These are phyloP conservation scores for Cicer chorassanicum DNA, from an alignment of 306 rosid genomes.

Conservation along the genomic window DNA sequence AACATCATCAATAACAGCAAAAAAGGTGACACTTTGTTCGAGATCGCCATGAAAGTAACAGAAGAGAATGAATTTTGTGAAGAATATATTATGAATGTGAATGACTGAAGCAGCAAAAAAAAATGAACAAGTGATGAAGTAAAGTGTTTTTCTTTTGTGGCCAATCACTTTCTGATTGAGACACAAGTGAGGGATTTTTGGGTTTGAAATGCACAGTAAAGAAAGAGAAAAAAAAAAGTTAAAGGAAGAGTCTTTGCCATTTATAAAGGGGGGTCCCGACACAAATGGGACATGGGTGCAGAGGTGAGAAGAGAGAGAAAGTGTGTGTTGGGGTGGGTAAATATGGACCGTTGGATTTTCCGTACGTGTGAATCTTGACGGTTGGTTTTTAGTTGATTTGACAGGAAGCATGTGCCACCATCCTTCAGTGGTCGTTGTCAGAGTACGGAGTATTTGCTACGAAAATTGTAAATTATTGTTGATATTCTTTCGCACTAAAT, in stretches of 20 bases:
- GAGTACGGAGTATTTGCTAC: slow-evolving; percentile 61
- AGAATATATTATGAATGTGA: slow-evolving; percentile 13
- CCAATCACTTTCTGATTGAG: slow-evolving; percentile 67
- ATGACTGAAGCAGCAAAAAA: slow-evolving; percentile 28
- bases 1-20: background rate
- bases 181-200: slow-evolving; percentile 52
- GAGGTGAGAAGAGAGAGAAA: slow-evolving; percentile 45
- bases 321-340: slow-evolving; percentile 26
- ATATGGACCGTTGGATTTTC: slow-evolving; percentile 44
- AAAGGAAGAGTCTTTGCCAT: slow-evolving; percentile 49
- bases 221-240: slow-evolving; percentile 36
- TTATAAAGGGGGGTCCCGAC: slow-evolving; percentile 64
- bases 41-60: slow-evolving; percentile 60
- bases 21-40: slow-evolving; percentile 40
- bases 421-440: slow-evolving; percentile 86
- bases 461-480: too few relatives aligned
- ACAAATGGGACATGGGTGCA: slow-evolving; percentile 56
- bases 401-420: slow-evolving; percentile 87
- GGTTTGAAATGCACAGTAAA: slow-evolving; percentile 50
- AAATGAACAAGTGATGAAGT: slow-evolving; percentile 31
- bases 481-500: too few relatives aligned
- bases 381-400: slow-evolving; percentile 52
- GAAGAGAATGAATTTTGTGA: slow-evolving; percentile 12
- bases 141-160: slow-evolving; percentile 53
- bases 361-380: slow-evolving; percentile 55